These are phyloP conservation scores for Diphasiastrum complanatum DNA, from an alignment of 83 land plant species.

Conservation along the genomic window DNA sequence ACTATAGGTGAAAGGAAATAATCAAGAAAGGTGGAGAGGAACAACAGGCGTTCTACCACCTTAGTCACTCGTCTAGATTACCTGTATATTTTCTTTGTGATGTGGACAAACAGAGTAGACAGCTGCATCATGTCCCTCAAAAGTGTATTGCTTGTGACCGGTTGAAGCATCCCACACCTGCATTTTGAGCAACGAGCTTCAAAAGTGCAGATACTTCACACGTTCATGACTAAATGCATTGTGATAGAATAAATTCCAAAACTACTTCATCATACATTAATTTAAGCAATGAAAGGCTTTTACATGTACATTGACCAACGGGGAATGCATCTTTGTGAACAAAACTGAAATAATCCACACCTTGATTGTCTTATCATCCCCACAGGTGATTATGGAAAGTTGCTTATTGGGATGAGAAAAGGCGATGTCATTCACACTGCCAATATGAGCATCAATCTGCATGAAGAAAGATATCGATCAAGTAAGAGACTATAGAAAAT, in stretches of 20 bases:
- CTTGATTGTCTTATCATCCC: constrained; percentile 31
- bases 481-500: no score
- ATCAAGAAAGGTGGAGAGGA: no score
- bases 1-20: constrained; percentile 3
- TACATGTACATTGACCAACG: background rate
- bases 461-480: background rate
- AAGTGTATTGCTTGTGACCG: constrained; percentile 59
- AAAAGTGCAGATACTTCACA: background rate
- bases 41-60: background rate
- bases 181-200: background rate
- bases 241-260: constrained; percentile 84
- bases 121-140: constrained; percentile 97
- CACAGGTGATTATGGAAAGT: constrained; percentile 59
- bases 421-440: constrained; percentile 66
- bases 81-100: constrained; percentile 84
- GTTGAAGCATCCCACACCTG: constrained; percentile 90
- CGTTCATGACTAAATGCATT: constrained; percentile 32
- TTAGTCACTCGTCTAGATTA: constrained; percentile 7
- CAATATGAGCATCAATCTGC: constrained; percentile 87
- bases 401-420: constrained; percentile 57
- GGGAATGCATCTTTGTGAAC: background rate
- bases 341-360: background rate
- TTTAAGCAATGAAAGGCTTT: background rate
- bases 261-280: constrained; percentile 71
- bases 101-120: constrained; percentile 96